These are phyloP conservation scores for Elongisporangium senticosum DNA, from an alignment of 352 stramenopile species.

Conservation along the genomic window DNA sequence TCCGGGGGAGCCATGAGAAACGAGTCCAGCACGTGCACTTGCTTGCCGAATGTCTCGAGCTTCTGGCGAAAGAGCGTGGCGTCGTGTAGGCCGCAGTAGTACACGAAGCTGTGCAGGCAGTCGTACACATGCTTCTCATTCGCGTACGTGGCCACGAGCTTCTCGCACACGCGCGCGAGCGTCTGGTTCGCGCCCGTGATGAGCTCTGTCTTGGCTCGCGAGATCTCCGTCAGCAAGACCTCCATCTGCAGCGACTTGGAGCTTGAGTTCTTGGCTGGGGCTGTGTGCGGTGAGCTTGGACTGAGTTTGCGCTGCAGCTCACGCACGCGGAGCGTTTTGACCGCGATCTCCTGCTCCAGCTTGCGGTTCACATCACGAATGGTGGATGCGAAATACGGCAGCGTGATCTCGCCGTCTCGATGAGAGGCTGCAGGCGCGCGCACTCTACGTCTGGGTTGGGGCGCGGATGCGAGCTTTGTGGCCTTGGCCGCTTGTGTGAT, in stretches of 20 bases:
- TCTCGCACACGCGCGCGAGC: slow-evolving; percentile 52
- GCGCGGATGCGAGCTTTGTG: slow-evolving; percentile 18
- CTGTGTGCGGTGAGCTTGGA: not conserved
- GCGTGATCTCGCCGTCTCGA: slow-evolving; percentile 58
- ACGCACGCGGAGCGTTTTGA: slow-evolving; percentile 46
- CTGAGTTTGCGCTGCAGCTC: slow-evolving; percentile 34
- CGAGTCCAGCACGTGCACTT: slow-evolving; percentile 57
- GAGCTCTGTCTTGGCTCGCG: slow-evolving; percentile 40
- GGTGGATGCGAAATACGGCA: slow-evolving; percentile 47
- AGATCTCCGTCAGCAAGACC: slow-evolving; percentile 43
- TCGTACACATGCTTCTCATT: slow-evolving; percentile 75
- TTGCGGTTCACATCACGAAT: slow-evolving; percentile 60
- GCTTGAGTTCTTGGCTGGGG: not conserved
- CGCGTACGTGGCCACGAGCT: slow-evolving; percentile 55
- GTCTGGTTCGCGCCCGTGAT: slow-evolving; percentile 40
- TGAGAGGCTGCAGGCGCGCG: slow-evolving; percentile 8
- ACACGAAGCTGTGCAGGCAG: slow-evolving; percentile 57
- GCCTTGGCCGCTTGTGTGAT: slow-evolving; percentile 39
- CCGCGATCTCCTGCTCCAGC: slow-evolving; percentile 57
- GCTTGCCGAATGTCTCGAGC: slow-evolving; percentile 42
- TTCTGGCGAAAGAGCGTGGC: slow-evolving; percentile 42
- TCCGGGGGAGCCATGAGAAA: slow-evolving; percentile 39
- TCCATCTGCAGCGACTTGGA: slow-evolving; percentile 45
- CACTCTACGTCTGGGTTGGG: not conserved
- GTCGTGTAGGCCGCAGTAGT: slow-evolving; percentile 38